phyloP scores from a whole-genome alignment of 805 yeast species.

The Nakazawaea sp. region DNA sequence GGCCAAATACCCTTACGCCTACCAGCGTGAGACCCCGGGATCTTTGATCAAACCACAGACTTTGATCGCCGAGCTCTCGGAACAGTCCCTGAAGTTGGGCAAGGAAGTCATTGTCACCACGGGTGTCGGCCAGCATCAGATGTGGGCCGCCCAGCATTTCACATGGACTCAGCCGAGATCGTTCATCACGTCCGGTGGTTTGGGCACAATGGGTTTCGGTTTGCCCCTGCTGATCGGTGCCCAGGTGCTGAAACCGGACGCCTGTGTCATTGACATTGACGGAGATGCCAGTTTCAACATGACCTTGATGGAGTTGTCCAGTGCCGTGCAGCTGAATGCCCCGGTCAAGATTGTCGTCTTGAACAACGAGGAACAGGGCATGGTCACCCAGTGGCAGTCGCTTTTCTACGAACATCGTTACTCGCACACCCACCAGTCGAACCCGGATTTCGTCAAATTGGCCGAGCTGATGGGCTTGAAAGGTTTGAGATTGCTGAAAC shows the following conservation, averaged over 20 bases:
- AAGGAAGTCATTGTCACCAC: constrained; percentile 87
- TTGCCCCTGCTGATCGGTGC: constrained; percentile 98
- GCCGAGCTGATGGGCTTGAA: constrained; percentile 92
- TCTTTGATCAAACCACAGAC: constrained; percentile 90
- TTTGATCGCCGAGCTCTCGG: constrained; percentile 69
- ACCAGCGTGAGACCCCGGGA: constrained; percentile 74
- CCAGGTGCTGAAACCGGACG: constrained; percentile 92
- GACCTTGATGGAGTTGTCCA: constrained; percentile 89
- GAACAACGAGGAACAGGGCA: constrained; percentile 98
- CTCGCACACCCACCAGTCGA: constrained; percentile 94
- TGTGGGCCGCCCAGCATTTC: constrained; percentile 99
- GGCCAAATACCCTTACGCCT: constrained; percentile 75
- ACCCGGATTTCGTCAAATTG: constrained; percentile 88
- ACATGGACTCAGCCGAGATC: constrained; percentile 90
- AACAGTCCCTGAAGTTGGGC: constrained; percentile 53
- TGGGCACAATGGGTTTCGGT: constrained; percentile 99
- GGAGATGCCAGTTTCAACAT: constrained; percentile 99
- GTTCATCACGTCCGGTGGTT: constrained; percentile 96
- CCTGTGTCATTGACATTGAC: constrained; percentile 91
- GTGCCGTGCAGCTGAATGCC: constrained; percentile 90
- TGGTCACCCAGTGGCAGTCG: constrained; percentile 99
- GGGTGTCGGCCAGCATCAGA: constrained; percentile 99
- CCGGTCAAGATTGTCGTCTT: constrained; percentile 86
- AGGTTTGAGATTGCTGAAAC: constrained; percentile 68
- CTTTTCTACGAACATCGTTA: constrained; percentile 94